Conservation (phyloP, 768 basidiomycete genomes). For the Filobasidium floriforme region DNA sequence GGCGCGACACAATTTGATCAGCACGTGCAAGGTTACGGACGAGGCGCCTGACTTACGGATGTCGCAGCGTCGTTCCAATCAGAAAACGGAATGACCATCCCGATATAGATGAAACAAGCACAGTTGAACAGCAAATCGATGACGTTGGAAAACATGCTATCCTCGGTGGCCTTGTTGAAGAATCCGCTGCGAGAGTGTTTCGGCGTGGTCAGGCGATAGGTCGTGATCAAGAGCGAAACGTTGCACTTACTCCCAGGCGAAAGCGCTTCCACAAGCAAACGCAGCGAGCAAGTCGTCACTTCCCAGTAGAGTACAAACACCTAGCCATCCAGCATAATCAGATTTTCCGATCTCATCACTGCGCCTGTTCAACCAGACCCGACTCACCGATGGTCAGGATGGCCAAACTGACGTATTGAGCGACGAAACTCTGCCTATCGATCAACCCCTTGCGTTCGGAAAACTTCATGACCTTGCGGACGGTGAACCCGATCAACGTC, state of each 20-base stretch:
- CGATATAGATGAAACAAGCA: constrained; percentile 86
- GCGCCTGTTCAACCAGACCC: neutral
- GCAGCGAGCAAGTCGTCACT: constrained; percentile 91
- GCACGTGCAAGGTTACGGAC: neutral
- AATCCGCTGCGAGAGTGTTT: constrained; percentile 32
- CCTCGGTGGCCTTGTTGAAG: constrained; percentile 71
- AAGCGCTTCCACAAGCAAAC: constrained; percentile 89
- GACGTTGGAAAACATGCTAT: constrained; percentile 89
- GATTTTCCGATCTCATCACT: neutral
- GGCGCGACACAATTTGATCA: neutral
- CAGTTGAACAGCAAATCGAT: constrained; percentile 91
- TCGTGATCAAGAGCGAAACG: constrained; percentile 9
- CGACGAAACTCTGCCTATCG: constrained; percentile 88
- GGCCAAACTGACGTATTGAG: constrained; percentile 54
- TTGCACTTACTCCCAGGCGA: constrained; percentile 86
- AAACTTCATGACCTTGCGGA: constrained; percentile 87
- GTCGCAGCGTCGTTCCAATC: constrained; percentile 61
- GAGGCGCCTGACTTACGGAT: constrained; percentile 43
- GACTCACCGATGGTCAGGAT: constrained; percentile 42
- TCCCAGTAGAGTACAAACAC: constrained; percentile 73
- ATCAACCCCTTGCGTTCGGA: constrained; percentile 78
- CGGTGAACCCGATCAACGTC: constrained; percentile 62
- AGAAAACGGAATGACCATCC: constrained; percentile 93
- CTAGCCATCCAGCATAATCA: constrained; percentile 36
- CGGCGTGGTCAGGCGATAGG: neutral